Conservation (phyloP, 2,329 filamentous ascomycete species). For the Ophiosphaerella korrae region DNA sequence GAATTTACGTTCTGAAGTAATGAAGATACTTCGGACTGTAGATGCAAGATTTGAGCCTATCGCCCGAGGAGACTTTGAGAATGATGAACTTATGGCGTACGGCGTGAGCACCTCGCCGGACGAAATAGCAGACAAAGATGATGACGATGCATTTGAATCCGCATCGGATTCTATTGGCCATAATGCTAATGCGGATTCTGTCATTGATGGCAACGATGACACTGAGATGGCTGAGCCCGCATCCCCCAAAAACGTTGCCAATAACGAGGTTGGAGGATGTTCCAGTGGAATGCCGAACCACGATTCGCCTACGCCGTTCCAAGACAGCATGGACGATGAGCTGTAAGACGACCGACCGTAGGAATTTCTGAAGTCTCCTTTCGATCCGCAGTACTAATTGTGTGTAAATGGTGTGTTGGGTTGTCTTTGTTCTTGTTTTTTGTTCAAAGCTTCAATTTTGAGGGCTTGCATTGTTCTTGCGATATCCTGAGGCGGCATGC, state of each 20-base stretch:
- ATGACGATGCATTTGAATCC: conserved; percentile 5
- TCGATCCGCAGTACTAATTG: too few species aligned
- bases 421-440: too few species aligned
- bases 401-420: too few species aligned
- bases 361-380: too few species aligned
- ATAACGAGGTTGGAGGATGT: not conserved
- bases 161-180: not conserved
- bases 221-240: conserved; percentile 7
- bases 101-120: not conserved
- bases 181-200: conserved; percentile 5
- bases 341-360: conserved; percentile 2
- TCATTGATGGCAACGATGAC: conserved; percentile 4
- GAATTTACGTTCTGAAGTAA: conserved; percentile 19
- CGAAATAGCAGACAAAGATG: conserved; percentile 4
- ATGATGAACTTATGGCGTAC: not conserved
- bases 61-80: conserved; percentile 20
- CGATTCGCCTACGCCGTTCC: not conserved
- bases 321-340: conserved; percentile 6
- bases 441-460: too few species aligned
- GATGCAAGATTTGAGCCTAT: conserved; percentile 31
- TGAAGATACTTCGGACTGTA: conserved; percentile 17
- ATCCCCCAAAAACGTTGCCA: not conserved
- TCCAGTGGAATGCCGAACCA: not conserved
- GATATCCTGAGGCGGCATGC: too few species aligned
- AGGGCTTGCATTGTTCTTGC: too few species aligned